Conservation (phyloP, 2,329 filamentous ascomycete genomes). For the Aspergillus fumigatiaffinis region DNA sequence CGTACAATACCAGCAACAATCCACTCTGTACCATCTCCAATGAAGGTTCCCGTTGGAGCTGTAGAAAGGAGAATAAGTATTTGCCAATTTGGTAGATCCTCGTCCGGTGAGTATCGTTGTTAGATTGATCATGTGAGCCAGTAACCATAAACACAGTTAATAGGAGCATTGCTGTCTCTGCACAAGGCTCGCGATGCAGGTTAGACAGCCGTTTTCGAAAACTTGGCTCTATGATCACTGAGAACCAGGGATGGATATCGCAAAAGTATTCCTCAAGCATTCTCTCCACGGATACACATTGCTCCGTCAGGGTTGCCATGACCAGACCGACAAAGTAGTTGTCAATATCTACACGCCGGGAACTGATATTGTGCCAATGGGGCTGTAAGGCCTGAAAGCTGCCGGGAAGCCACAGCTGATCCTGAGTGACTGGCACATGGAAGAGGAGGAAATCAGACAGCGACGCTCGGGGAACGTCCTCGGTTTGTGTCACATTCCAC, state of each 20-base stretch:
- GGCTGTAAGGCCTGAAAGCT: not conserved
- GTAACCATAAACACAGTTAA: not conserved
- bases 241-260: conserved; percentile 7
- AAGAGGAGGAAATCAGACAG: conserved; percentile 1
- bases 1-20: conserved; percentile 1
- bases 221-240: not conserved
- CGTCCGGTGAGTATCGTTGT: not conserved
- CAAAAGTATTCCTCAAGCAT: not conserved
- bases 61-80: conserved; percentile 4
- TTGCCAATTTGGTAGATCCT: not conserved
- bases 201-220: not conserved
- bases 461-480: not conserved
- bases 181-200: not conserved
- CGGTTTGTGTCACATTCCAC: not conserved
- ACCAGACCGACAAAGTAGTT: not conserved
- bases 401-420: not conserved
- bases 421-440: not conserved
- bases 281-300: not conserved
- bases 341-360: not conserved
- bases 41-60: not conserved
- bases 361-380: not conserved
- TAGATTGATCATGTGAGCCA: not conserved
- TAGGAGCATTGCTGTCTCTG: not conserved
- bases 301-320: not conserved
- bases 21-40: conserved; percentile 4